These are phyloP conservation scores for Pyrenochaeta sp. DNA, from an alignment of 2,329 filamentous ascomycete species.

Conservation along the genomic window DNA sequence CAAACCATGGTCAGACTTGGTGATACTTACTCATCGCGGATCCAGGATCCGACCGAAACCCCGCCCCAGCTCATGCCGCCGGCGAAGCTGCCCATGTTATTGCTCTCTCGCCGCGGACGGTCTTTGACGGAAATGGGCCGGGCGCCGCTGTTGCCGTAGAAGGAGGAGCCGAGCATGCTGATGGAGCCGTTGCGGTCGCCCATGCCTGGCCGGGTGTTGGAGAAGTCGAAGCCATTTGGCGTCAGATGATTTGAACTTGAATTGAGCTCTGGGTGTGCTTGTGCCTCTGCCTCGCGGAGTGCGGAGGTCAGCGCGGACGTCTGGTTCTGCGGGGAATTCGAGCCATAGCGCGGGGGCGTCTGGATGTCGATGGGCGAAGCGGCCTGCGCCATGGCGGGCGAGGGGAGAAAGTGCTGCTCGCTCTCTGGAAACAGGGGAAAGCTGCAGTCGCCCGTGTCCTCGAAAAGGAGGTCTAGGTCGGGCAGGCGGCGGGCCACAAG, in stretches of 20 bases:
- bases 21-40: conserved; percentile 90
- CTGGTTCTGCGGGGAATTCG: conserved; percentile 67
- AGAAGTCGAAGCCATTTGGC: conserved; percentile 39
- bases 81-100: conserved; percentile 67
- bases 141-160: conserved; percentile 63
- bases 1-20: conserved; percentile 1
- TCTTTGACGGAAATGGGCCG: conserved; percentile 68
- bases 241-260: conserved; percentile 54
- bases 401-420: conserved; percentile 25
- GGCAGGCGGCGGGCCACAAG: conserved; percentile 39
- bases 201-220: conserved; percentile 40
- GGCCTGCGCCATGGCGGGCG: conserved; percentile 59
- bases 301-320: conserved; percentile 70
- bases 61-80: conserved; percentile 97
- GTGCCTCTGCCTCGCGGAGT: conserved; percentile 58
- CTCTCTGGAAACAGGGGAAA: conserved; percentile 49
- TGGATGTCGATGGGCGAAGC: conserved; percentile 68
- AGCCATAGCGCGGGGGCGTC: conserved; percentile 61
- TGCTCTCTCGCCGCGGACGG: conserved; percentile 64
- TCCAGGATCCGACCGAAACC: conserved; percentile 94
- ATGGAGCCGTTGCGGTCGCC: conserved; percentile 63
- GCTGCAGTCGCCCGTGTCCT: conserved; percentile 52
- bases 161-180: conserved; percentile 55
- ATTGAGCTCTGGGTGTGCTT: conserved; percentile 39
- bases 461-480: conserved; percentile 48